phyloP scores from a whole-genome alignment of 495 filamentous ascomycete species.

The Halenospora varia region DNA sequence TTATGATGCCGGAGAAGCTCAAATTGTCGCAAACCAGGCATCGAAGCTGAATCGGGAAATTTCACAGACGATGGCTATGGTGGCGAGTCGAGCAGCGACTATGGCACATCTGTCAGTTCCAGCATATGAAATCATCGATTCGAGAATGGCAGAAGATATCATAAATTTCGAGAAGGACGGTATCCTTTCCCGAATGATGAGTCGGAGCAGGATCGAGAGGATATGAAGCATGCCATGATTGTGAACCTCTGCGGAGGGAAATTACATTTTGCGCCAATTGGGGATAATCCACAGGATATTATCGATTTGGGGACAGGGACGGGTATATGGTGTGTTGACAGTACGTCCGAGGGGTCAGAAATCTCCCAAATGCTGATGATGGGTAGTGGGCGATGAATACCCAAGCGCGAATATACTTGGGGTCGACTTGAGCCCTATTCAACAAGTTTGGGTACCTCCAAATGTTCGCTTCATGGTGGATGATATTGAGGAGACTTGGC shows the following conservation, averaged over 20 bases:
- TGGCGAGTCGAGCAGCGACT: background rate
- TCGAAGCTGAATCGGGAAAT: background rate
- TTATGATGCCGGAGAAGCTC: background rate
- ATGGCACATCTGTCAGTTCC: background rate
- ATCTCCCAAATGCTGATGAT: background rate
- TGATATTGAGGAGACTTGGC: constrained; percentile 59
- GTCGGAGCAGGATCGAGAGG: constrained; percentile 23
- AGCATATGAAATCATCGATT: constrained; percentile 18
- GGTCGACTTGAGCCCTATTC: constrained; percentile 46
- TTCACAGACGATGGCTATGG: constrained; percentile 1
- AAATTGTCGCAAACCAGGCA: constrained; percentile 9
- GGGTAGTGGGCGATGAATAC: constrained; percentile 22
- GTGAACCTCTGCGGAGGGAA: constrained; percentile 29
- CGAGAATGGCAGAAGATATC: constrained; percentile 56
- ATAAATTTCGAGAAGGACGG: constrained; percentile 47
- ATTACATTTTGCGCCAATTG: constrained; percentile 39
- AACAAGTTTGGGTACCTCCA: constrained; percentile 45
- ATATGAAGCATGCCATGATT: constrained; percentile 14
- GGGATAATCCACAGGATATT: constrained; percentile 15
- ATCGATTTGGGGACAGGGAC: constrained; percentile 34
- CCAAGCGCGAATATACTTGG: constrained; percentile 32
- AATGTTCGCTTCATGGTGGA: constrained; percentile 63
- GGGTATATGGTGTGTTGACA: constrained; percentile 34
- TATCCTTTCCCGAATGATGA: constrained; percentile 36
- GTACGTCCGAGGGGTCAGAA: constrained; percentile 3